Evolutionary conservation across 2,329 filamentous ascomycete species (phyloP), one percentile per base, ranked within the genome.

Genomic region (Penicillium sp.): DNA sequence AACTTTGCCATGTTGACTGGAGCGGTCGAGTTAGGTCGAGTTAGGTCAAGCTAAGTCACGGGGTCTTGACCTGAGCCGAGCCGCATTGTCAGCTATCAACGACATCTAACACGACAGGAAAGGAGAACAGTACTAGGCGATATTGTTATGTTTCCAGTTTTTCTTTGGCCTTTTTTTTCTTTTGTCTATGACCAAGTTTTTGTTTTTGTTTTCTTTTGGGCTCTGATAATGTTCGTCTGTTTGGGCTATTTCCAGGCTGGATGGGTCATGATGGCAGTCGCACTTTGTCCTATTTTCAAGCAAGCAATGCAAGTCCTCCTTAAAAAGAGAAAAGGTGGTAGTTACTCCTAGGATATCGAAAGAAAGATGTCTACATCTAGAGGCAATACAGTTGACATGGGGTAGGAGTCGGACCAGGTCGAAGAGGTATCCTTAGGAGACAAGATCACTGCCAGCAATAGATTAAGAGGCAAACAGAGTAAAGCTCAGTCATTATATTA

Each of bases 11-110:
- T 42, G 39, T 42, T 26, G 39, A 5, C 31, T 35, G 13, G 32
- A 14, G 5, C 35, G 10, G 35, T 29, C 35, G 29, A 51, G 20
- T 51, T 44, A 51, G 49, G 49, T 51, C 39, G 29, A 51, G 20
- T 51, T 44, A 51, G 49, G 49, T 51, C 39, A 51, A 51, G 49
- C 29, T 4, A 45, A 26, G 49, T 35, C 39, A 51, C 48, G 38
- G 13, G 48, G 13, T 9, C 18, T 24, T 18, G 34, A 20, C n/a
- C n/a, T 20, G 22, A 38, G 20, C 34, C 22, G 14, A 38, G 20
- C 34, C 22, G 14, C 45, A 34, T 22, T 4, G n/a, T 16, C 18
- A 26, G 13, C 11, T 20, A 10, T 13, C 1, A 16, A 50, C 18
- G 31, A 24, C 38, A 44, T 44, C 11, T 20, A 18, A 26, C 29